Evolutionary conservation across 257 asterid genomes (phyloP).

Genomic region (Solanum habrochaites): DNA sequence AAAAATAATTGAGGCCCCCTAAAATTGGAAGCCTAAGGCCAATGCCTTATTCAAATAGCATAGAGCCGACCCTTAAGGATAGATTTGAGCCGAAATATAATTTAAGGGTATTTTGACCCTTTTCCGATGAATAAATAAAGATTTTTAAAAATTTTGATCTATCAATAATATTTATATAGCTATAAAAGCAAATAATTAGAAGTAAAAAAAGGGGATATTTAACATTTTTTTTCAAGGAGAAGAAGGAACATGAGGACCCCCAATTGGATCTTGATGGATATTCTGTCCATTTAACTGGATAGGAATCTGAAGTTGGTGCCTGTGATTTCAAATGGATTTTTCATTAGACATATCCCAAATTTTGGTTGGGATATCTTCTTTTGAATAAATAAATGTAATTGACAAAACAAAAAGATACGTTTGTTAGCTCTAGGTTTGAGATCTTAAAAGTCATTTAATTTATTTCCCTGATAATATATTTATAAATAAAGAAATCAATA

Average conservation of each 20-base stretch:
- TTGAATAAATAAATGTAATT: not conserved
- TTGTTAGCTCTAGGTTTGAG: not conserved
- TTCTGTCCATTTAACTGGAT: not conserved
- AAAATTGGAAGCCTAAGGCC: no score
- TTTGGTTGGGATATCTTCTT: not conserved
- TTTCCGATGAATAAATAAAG: no score
- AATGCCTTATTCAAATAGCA: no score
- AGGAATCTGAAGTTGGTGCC: not conserved
- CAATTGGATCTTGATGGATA: not conserved
- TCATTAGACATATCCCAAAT: not conserved
- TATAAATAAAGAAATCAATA: not conserved
- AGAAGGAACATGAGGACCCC: not conserved
- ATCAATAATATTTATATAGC: no score
- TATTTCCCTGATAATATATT: not conserved
- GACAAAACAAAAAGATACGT: not conserved
- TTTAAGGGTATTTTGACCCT: rapidly evolving
- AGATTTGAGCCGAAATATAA: no score
- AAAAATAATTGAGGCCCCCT: no score
- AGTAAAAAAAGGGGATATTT: no score
- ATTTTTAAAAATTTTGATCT: no score
- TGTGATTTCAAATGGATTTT: not conserved
- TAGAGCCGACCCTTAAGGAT: no score
- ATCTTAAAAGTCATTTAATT: not conserved
- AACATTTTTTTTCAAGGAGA: no score
- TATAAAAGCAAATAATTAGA: no score